A percentile compares a stretch with the other conserved stretches of the same genome.
Conservation (phyloP, 2,329 filamentous ascomycete genomes). For the Botrytis fragariae region DNA sequence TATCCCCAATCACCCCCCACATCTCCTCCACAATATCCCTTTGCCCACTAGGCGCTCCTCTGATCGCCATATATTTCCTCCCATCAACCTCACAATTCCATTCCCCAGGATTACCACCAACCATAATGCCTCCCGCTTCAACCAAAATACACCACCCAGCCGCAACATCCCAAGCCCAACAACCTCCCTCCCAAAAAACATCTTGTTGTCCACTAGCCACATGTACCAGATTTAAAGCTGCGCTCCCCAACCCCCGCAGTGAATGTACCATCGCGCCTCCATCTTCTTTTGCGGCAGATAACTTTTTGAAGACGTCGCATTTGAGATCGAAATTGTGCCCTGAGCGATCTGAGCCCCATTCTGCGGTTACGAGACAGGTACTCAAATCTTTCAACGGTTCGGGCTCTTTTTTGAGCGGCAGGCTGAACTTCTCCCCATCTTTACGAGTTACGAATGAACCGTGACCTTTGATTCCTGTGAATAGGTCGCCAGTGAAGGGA, state of each 20-base stretch:
- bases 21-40: constrained; percentile 62
- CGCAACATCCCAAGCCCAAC: constrained; percentile 83
- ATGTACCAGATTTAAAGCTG: constrained; percentile 71
- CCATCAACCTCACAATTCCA: constrained; percentile 63
- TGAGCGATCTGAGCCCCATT: constrained; percentile 69
- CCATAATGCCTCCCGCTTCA: constrained; percentile 73
- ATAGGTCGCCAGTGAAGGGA: constrained; percentile 68
- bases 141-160: constrained; percentile 74
- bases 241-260: constrained; percentile 67
- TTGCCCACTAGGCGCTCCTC: constrained; percentile 59
- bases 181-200: constrained; percentile 79
- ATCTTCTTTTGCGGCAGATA: constrained; percentile 55
- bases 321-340: constrained; percentile 72
- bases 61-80: constrained; percentile 60
- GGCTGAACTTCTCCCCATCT: constrained; percentile 40
- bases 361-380: constrained; percentile 63
- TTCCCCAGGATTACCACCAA: constrained; percentile 68
- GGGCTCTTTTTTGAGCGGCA: constrained; percentile 50
- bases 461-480: constrained; percentile 64
- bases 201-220: constrained; percentile 71
- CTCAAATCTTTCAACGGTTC: constrained; percentile 60
- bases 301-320: constrained; percentile 60
- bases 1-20: constrained; percentile 58
- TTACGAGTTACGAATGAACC: constrained; percentile 56
- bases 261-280: constrained; percentile 77